These are phyloP conservation scores for Ramaria sp. DNA, from an alignment of 768 basidiomycete genomes.

Conservation along the genomic window DNA sequence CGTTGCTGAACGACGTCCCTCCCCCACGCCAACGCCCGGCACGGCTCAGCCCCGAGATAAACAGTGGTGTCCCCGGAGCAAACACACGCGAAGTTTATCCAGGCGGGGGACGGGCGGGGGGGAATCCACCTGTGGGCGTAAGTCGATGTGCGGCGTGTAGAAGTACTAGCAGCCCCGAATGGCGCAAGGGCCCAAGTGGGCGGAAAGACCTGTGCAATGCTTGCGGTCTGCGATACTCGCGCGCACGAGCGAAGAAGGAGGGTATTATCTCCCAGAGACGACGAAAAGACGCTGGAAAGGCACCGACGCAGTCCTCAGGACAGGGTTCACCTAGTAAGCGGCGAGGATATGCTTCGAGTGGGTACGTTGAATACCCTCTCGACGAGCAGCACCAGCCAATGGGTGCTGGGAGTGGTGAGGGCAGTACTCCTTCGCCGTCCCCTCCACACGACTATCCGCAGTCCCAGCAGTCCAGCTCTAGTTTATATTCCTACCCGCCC, in stretches of 20 bases:
- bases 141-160: conserved; percentile 72
- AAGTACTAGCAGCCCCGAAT: conserved; percentile 75
- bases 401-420: not conserved
- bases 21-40: conserved; percentile 39
- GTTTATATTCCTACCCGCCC: not conserved
- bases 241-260: conserved; percentile 83
- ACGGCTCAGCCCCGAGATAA: conserved; percentile 41
- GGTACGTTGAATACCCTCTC: not conserved
- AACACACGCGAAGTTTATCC: conserved; percentile 13
- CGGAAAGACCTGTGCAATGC: conserved; percentile 91
- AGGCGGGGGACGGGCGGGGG: conserved; percentile 29
- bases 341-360: not conserved
- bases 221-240: conserved; percentile 82
- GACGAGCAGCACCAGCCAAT: not conserved
- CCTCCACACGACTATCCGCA: not conserved
- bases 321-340: not conserved
- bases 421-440: not conserved
- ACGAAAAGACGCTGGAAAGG: not conserved
- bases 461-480: not conserved
- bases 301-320: not conserved
- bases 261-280: conserved; percentile 24
- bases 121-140: conserved; percentile 66
- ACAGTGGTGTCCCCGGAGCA: conserved; percentile 35
- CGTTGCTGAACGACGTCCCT: conserved; percentile 28
- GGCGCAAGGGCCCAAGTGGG: conserved; percentile 85